phyloP scores from a whole-genome alignment of 148 eudicot genomes.

The Pouteria glomerata region DNA sequence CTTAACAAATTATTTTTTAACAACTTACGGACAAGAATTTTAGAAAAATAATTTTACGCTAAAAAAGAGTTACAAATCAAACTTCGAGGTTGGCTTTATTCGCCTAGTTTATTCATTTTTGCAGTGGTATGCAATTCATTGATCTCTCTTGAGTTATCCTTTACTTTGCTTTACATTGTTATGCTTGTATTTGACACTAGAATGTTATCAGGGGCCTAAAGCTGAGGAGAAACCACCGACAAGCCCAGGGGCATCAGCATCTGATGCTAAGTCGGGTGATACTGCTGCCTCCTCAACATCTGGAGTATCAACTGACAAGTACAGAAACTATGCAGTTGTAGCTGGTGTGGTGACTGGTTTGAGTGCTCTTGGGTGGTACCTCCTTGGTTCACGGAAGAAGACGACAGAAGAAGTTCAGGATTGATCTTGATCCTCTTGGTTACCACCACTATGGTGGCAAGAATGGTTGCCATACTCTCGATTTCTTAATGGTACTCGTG shows the following conservation, averaged over 20 bases:
- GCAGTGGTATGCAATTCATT: neutral
- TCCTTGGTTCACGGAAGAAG: conserved; percentile 36
- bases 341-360: conserved; percentile 55
- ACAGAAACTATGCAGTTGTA: conserved; percentile 71
- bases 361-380: conserved; percentile 74
- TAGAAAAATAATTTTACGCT: neutral
- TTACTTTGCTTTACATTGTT: neutral
- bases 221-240: conserved; percentile 44
- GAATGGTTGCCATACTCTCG: neutral
- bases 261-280: conserved; percentile 54
- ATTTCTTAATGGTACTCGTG: neutral
- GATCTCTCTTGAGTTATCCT: neutral
- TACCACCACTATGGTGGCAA: neutral
- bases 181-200: neutral
- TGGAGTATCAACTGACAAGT: conserved; percentile 64
- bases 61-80: neutral
- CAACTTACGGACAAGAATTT: neutral
- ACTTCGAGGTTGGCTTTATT: neutral
- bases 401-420: conserved; percentile 79
- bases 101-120: neutral
- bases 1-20: too few relatives aligned
- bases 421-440: conserved; percentile 19
- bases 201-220: conserved; percentile 56
- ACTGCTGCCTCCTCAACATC: conserved; percentile 37
- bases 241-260: conserved; percentile 29